Evolutionary conservation across 1,284 basidiomycete genomes (phyloP).

Genomic region (Tilletia walkeri): DNA sequence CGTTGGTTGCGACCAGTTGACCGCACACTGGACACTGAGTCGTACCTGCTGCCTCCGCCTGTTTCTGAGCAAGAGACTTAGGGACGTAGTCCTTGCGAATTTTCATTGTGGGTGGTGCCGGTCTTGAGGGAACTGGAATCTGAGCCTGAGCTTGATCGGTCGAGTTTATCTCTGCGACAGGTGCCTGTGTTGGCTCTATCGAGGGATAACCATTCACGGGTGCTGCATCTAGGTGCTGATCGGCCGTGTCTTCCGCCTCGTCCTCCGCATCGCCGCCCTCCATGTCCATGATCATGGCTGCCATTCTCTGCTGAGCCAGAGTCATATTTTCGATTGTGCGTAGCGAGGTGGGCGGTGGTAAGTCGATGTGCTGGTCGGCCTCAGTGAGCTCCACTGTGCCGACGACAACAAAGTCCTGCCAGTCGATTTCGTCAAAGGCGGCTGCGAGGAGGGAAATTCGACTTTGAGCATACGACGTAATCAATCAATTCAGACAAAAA

Average conservation of each 20-base stretch:
- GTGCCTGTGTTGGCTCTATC: neutral
- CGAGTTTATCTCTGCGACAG: neutral
- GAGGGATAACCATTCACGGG: neutral
- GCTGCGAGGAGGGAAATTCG: constrained; percentile 17
- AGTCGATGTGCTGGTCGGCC: constrained; percentile 74
- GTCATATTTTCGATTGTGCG: constrained; percentile 96
- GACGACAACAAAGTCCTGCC: constrained; percentile 98
- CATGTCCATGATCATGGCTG: constrained; percentile 92
- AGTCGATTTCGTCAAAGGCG: constrained; percentile 85
- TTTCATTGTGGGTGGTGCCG: constrained; percentile 46
- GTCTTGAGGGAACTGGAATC: constrained; percentile 8
- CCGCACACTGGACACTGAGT: constrained; percentile 90
- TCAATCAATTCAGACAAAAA: neutral
- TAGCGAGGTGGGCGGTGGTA: constrained; percentile 91
- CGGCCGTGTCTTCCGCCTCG: constrained; percentile 60
- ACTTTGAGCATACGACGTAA: no score
- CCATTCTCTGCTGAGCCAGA: constrained; percentile 94
- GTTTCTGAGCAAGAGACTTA: constrained; percentile 34
- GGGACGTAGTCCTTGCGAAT: constrained; percentile 96
- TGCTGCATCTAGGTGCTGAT: constrained; percentile 38
- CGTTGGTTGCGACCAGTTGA: constrained; percentile 88
- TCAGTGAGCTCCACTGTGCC: constrained; percentile 98
- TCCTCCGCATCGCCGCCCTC: constrained; percentile 70
- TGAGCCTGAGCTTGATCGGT: neutral
- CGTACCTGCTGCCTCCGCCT: constrained; percentile 28